Evolutionary conservation across 805 yeast genomes (phyloP).

Genomic region (Yarrowia porcina): DNA sequence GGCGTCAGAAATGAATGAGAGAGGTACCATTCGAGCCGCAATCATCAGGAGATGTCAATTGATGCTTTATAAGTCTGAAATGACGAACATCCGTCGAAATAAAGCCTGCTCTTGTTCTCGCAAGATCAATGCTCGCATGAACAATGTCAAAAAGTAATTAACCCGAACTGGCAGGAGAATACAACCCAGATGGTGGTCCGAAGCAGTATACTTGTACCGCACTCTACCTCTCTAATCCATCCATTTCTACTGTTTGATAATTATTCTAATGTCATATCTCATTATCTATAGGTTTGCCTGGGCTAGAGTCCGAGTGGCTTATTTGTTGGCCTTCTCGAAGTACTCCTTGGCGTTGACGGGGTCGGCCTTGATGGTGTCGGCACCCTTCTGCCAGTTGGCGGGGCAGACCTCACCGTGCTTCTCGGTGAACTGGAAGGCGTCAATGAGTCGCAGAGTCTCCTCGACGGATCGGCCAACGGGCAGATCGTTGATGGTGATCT

Average conservation of each 20-base stretch:
- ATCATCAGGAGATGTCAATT: background rate
- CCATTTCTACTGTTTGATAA: no score
- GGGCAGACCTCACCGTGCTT: conserved; percentile 99
- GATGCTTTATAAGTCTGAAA: background rate
- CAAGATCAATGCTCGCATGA: no score
- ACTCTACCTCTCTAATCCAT: no score
- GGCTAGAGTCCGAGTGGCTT: background rate
- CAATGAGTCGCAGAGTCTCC: conserved; percentile 94
- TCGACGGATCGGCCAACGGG: conserved; percentile 99
- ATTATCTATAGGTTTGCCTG: conserved; percentile 16
- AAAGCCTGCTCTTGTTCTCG: no score
- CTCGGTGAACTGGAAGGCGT: conserved; percentile 99
- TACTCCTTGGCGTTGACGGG: conserved; percentile 75
- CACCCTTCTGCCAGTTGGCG: conserved; percentile 98
- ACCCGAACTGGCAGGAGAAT: background rate
- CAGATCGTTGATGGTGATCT: conserved; percentile 95
- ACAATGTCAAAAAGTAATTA: background rate
- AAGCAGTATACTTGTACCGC: no score
- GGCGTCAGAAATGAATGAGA: background rate
- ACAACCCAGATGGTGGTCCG: no score
- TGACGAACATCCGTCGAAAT: background rate
- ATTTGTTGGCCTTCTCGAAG: conserved; percentile 60
- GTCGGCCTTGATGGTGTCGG: conserved; percentile 85
- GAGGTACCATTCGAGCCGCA: background rate
- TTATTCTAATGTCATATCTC: conserved; percentile 16